Evolutionary conservation across 345 rosid species (phyloP).

Genomic region (Erucastrum elatum): DNA sequence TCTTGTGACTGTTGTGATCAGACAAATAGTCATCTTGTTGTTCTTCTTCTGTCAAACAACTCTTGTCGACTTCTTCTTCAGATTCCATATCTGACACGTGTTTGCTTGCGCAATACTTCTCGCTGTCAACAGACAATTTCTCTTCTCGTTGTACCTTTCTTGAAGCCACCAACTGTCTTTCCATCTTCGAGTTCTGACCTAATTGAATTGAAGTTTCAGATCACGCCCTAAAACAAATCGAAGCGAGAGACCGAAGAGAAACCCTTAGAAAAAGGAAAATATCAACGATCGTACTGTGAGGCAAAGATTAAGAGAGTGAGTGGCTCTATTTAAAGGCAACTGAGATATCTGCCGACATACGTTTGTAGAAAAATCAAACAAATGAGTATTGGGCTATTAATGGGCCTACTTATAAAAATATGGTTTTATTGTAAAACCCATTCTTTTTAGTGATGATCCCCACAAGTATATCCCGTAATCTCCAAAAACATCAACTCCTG

Average conservation of each 20-base stretch:
- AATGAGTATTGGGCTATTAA: neutral
- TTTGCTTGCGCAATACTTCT: neutral
- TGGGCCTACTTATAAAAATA: neutral
- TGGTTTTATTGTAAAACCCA: neutral
- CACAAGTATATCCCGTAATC: neutral
- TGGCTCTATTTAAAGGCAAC: neutral
- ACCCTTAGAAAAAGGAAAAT: neutral
- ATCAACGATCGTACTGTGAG: neutral
- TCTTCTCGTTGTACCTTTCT: neutral
- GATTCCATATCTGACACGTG: conserved; percentile 24
- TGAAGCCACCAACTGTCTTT: neutral
- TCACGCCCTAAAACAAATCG: neutral
- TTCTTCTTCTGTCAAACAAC: conserved; percentile 25
- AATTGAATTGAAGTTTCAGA: neutral
- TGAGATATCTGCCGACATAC: neutral
- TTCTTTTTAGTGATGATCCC: neutral
- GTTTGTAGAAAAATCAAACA: neutral
- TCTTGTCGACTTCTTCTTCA: conserved; percentile 1
- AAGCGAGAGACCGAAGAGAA: neutral
- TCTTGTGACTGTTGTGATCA: conserved; percentile 45
- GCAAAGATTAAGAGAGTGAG: neutral
- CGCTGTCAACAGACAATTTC: neutral
- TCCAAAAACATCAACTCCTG: neutral
- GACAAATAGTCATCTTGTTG: conserved; percentile 32
- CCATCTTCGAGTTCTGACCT: conserved; percentile 10